Conservation (phyloP, 2,329 filamentous ascomycete species). For the Phyllosticta paracitricarpa region DNA sequence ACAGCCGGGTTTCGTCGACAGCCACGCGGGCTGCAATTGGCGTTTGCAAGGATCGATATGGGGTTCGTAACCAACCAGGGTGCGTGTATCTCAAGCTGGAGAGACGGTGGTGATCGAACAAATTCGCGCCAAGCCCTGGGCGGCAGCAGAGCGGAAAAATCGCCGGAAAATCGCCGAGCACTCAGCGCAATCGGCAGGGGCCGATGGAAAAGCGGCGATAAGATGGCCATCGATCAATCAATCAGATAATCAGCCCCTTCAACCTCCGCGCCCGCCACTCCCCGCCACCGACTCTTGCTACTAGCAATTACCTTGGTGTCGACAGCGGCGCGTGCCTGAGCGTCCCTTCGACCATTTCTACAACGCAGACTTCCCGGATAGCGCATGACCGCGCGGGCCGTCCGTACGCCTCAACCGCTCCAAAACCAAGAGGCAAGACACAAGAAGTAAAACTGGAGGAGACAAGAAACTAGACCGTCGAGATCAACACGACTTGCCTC, state of each 20-base stretch:
- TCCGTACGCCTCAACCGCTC: background rate
- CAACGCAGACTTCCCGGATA: too few relatives aligned
- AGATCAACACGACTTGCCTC: background rate
- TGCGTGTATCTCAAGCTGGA: background rate
- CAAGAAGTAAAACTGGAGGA: background rate
- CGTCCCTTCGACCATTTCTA: too few relatives aligned
- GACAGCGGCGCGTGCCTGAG: too few relatives aligned
- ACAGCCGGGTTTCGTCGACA: background rate
- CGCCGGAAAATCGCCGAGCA: background rate
- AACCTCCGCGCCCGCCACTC: constrained; percentile 6
- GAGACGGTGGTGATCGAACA: constrained; percentile 3
- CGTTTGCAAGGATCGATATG: background rate
- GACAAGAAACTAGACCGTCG: background rate
- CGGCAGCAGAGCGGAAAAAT: background rate
- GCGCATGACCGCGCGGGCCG: too few relatives aligned
- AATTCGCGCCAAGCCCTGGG: constrained; percentile 1
- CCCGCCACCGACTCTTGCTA: too few relatives aligned
- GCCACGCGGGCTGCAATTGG: background rate
- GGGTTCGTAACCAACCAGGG: background rate
- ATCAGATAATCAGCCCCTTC: constrained; percentile 7
- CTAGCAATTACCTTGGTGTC: too few relatives aligned
- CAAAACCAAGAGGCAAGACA: background rate
- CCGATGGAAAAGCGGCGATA: too few relatives aligned
- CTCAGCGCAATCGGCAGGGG: background rate
- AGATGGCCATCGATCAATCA: background rate